Conservation (phyloP, 1,139 yeast species). For the Pichia sp. region DNA sequence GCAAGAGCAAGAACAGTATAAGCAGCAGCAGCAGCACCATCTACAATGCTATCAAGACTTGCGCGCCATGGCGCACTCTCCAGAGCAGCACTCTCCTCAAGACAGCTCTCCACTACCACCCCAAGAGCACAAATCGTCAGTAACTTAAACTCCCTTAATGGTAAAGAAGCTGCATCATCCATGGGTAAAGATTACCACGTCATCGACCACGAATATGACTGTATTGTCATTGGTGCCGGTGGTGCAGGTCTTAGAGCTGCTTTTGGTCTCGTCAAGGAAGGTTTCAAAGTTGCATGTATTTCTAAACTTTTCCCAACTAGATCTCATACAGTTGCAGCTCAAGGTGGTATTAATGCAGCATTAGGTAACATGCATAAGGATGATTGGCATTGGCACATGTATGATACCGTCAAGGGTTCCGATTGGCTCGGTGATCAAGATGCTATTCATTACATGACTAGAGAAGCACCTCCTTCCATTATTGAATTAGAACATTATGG, state of each 20-base stretch:
- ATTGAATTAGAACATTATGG: conserved; percentile 97
- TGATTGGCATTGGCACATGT: conserved; percentile 99
- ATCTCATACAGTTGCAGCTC: conserved; percentile 99
- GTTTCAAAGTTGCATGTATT: conserved; percentile 95
- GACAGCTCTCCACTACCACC: conserved; percentile 25
- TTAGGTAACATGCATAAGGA: conserved; percentile 96
- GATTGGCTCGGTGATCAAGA: conserved; percentile 99
- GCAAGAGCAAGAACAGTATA: no score
- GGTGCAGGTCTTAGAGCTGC: conserved; percentile 99
- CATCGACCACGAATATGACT: conserved; percentile 95
- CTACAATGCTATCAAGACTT: no score
- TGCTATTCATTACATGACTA: conserved; percentile 98
- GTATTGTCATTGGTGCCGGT: conserved; percentile 98
- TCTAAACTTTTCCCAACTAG: conserved; percentile 97
- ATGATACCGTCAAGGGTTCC: conserved; percentile 99
- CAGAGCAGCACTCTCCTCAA: conserved; percentile 15
- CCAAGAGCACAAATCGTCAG: conserved; percentile 25
- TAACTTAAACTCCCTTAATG: conserved; percentile 36
- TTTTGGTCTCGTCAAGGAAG: conserved; percentile 94
- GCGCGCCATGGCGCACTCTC: no score
- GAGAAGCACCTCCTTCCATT: conserved; percentile 94
- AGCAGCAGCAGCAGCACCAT: no score
- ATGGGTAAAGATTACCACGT: conserved; percentile 79
- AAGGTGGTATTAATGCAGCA: conserved; percentile 99
- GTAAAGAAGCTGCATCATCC: conserved; percentile 44